Evolutionary conservation across 176 grass and related monocot species (phyloP).

Genomic region (Musa acuminata): DNA sequence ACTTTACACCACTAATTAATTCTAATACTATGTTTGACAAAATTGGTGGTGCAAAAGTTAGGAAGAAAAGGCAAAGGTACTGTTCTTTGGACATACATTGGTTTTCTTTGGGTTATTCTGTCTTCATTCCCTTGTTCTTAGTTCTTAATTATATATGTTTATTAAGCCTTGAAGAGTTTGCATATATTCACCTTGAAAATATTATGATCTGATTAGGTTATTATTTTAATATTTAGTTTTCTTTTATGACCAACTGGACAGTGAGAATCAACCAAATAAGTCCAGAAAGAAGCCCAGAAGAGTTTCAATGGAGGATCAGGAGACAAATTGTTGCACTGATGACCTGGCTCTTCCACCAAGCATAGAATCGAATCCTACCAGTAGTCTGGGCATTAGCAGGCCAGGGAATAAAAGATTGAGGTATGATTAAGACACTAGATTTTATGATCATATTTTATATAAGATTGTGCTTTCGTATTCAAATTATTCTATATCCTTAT

Average conservation of each 20-base stretch:
- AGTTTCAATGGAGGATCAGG: constrained; percentile 2
- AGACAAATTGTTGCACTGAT: constrained; percentile 2
- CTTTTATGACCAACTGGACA: not conserved
- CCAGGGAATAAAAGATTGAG: not conserved
- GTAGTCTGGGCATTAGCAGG: not conserved
- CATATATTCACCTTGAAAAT: not conserved
- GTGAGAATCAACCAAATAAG: constrained; percentile 23
- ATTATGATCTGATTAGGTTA: not conserved
- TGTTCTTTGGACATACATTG: not conserved
- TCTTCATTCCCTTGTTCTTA: not conserved
- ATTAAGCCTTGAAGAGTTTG: not conserved
- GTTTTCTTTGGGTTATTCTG: not conserved
- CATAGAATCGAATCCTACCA: not conserved
- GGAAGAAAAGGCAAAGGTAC: constrained; percentile 43
- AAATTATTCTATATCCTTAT: not conserved
- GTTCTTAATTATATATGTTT: not conserved
- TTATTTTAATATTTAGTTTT: constrained; percentile 12
- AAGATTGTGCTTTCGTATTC: not conserved
- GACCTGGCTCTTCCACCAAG: not conserved
- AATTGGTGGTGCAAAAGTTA: not conserved
- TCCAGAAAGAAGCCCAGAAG: constrained; percentile 23
- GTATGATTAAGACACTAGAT: not conserved
- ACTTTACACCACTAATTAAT: constrained; percentile 42
- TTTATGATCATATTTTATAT: not conserved
- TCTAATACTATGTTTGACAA: constrained; percentile 24